phyloP scores from a whole-genome alignment of 768 basidiomycete genomes.

The Gymnopilus dilepis region DNA sequence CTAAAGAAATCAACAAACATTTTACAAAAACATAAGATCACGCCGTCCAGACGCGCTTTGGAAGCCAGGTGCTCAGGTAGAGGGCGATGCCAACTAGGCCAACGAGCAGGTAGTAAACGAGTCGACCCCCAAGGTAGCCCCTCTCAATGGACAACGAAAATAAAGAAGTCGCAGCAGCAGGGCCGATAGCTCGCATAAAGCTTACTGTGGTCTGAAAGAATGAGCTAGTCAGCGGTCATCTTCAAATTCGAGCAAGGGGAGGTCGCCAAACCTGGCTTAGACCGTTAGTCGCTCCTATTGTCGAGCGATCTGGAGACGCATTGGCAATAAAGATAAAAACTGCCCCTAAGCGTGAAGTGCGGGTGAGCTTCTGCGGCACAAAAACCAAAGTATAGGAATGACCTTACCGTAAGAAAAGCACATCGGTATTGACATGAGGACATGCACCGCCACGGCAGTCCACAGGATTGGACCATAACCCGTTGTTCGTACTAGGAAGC shows the following conservation, averaged over 20 bases:
- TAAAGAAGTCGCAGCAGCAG: conserved; percentile 59
- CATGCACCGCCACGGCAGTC: conserved; percentile 52
- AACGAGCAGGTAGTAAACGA: conserved; percentile 50
- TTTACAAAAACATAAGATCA: neutral
- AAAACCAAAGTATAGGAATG: neutral
- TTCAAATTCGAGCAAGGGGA: no score
- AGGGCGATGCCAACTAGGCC: conserved; percentile 28
- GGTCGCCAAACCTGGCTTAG: conserved; percentile 45
- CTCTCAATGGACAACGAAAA: conserved; percentile 63
- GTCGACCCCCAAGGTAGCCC: conserved; percentile 51
- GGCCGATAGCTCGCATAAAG: conserved; percentile 50
- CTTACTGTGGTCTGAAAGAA: conserved; percentile 40
- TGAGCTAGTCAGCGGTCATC: neutral
- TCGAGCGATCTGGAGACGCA: conserved; percentile 67
- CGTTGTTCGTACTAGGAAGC: conserved; percentile 52
- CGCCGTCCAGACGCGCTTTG: conserved; percentile 18
- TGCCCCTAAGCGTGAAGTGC: conserved; percentile 44
- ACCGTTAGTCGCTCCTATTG: conserved; percentile 75
- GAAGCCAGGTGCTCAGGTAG: conserved; percentile 35
- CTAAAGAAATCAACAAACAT: neutral
- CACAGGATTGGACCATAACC: conserved; percentile 56
- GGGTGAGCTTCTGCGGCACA: neutral
- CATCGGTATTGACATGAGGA: conserved; percentile 48
- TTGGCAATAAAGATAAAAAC: conserved; percentile 74
- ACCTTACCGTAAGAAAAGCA: conserved; percentile 63